Evolutionary conservation across 163 green algal species (phyloP), one percentile per base, ranked within the genome.

Genomic region (Coccomyxa subellipsoidea): DNA sequence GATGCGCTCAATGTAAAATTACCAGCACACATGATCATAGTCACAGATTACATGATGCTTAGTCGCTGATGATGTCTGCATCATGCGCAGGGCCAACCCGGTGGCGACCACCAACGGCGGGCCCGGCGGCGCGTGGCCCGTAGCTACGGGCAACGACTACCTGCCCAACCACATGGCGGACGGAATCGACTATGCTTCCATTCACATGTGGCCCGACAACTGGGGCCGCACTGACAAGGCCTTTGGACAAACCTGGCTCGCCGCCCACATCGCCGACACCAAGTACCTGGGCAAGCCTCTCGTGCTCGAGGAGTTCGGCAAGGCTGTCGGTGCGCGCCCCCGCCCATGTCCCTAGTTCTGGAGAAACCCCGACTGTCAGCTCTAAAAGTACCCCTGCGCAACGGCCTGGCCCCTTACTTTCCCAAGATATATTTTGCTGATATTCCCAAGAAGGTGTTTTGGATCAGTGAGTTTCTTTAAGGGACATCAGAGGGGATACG

Each of bases 151-250:
- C 21, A 79, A 86, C 34, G 76, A 87, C 80, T 87, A 85, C 84
- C 5, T 84, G 40, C 35, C 81, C 2, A 81, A 84, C 40, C 72
- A 84, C 76, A 25, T 66, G 5, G 71, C 38, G 7, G 38, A 78
- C 78, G 76, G 38, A 72, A 90, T 92, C 38, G 84, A 90, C 79
- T 90, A 85, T 80, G 84, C 80, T 18, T 84, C 73, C 18, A 77
- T 90, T 2, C 89, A 92, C 73, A 54, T 87, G 31, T 92, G 88
- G 85, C 84, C 87, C 25, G 88, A 92, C 84, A 86, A 87, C 53
- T 92, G 88, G 88, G 69, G 32, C 69, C 79, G 79, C 66, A 78
- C 79, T 25, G 79, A 83, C 79, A 29, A 70, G 27, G 69, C 36
- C 66, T 83, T 78, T 32, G 69, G 79, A 27, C 25, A 77, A 23